phyloP scores from a whole-genome alignment of 164 flowering plant genomes.

The Stephania yunnanensis region DNA sequence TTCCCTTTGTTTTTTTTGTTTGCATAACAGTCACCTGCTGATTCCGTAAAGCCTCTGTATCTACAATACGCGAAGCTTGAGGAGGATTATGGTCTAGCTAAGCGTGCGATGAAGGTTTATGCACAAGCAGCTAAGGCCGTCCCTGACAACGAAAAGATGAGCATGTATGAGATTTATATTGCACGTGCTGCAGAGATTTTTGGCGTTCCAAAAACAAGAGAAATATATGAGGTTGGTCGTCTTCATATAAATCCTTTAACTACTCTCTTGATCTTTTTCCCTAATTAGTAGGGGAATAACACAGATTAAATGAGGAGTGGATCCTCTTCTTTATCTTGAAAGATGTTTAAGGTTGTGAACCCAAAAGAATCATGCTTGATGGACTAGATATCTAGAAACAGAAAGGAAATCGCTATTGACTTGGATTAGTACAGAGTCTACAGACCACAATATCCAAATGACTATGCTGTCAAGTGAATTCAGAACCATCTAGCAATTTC shows the following conservation, averaged over 20 bases:
- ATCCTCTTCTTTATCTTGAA: background rate
- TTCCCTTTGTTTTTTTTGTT: background rate
- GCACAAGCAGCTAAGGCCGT: slow-evolving; percentile 87
- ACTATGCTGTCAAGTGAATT: background rate
- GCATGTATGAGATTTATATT: slow-evolving; percentile 91
- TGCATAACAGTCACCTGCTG: slow-evolving; percentile 72
- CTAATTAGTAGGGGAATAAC: background rate
- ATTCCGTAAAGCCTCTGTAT: slow-evolving; percentile 67
- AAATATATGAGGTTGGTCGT: slow-evolving; percentile 64
- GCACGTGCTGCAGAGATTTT: slow-evolving; percentile 90
- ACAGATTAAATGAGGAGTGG: background rate
- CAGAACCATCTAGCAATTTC: background rate
- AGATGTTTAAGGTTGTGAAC: background rate
- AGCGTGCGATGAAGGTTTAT: slow-evolving; percentile 91
- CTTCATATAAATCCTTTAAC: background rate
- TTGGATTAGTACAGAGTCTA: too few species aligned
- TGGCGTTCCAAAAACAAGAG: slow-evolving; percentile 89
- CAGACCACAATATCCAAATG: background rate
- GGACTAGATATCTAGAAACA: background rate
- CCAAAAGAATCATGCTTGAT: background rate
- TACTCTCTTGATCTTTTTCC: background rate
- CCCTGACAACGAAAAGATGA: slow-evolving; percentile 73
- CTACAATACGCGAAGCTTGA: slow-evolving; percentile 92
- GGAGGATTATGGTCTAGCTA: slow-evolving; percentile 86
- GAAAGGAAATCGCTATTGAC: background rate